Percentiles rank a stretch among this genome's conserved stretches.
These are phyloP conservation scores for Vachellia collinsii DNA, from an alignment of 306 rosid genomes.

Conservation along the genomic window DNA sequence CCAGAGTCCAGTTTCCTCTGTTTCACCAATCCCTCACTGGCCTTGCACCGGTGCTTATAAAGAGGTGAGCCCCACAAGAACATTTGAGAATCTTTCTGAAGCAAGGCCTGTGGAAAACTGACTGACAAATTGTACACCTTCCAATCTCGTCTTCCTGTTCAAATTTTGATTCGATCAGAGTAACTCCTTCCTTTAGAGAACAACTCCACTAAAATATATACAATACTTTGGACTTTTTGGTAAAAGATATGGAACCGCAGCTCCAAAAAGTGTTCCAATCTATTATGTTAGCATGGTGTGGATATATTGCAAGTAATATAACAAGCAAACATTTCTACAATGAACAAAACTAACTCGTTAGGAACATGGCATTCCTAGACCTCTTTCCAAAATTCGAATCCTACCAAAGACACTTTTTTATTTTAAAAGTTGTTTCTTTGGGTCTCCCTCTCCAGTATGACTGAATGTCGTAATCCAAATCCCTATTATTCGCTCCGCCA, in stretches of 20 bases:
- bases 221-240: neutral
- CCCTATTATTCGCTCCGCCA: neutral
- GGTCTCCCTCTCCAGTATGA: neutral
- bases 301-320: neutral
- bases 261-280: neutral
- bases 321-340: neutral
- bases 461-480: neutral
- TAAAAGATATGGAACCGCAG: neutral
- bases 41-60: constrained; percentile 42
- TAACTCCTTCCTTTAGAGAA: neutral
- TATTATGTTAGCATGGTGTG: neutral
- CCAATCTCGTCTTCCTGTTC: constrained; percentile 77
- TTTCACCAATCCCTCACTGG: constrained; percentile 45
- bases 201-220: neutral
- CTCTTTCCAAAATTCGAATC: neutral
- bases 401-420: neutral
- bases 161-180: constrained; percentile 41
- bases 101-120: constrained; percentile 80
- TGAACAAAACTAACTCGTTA: neutral
- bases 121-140: constrained; percentile 69
- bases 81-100: constrained; percentile 67
- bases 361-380: neutral
- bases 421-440: neutral
- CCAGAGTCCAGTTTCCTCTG: constrained; percentile 56
- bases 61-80: constrained; percentile 63